These are phyloP conservation scores for Colletotrichum noveboracense DNA, from an alignment of 2,329 filamentous ascomycete species.

Conservation along the genomic window DNA sequence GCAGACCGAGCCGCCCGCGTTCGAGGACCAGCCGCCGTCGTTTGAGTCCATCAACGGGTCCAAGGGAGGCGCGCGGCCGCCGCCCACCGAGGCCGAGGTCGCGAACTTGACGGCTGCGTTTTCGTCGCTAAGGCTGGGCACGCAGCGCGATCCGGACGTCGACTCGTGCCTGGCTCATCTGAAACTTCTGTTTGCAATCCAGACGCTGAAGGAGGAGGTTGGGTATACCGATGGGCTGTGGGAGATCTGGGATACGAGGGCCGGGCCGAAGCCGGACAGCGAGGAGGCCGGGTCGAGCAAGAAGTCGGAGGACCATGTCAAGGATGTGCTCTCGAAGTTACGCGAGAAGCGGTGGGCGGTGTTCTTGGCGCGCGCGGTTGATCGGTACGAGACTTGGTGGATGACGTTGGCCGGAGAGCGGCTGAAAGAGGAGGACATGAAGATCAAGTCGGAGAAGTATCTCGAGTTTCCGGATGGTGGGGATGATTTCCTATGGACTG, in stretches of 20 bases:
- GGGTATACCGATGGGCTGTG: constrained; percentile 72
- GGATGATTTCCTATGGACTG: constrained; percentile 37
- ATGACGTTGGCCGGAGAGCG: constrained; percentile 33
- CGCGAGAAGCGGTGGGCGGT: constrained; percentile 78
- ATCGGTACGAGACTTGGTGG: constrained; percentile 74
- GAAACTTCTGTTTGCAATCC: constrained; percentile 72
- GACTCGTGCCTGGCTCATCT: constrained; percentile 75
- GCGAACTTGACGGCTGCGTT: constrained; percentile 41
- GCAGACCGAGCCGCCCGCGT: not conserved
- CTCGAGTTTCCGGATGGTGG: constrained; percentile 34
- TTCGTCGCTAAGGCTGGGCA: constrained; percentile 39
- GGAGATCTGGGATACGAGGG: constrained; percentile 58
- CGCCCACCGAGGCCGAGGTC: not conserved
- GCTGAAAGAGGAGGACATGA: constrained; percentile 43
- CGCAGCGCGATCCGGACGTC: constrained; percentile 39
- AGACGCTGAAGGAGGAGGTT: constrained; percentile 70
- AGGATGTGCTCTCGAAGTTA: constrained; percentile 53
- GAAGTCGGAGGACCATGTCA: constrained; percentile 33
- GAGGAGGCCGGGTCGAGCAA: constrained; percentile 22
- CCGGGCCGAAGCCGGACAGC: constrained; percentile 23
- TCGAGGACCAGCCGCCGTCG: constrained; percentile 15
- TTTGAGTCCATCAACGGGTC: constrained; percentile 4
- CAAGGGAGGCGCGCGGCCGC: not conserved
- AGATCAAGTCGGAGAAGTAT: constrained; percentile 28
- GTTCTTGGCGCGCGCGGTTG: constrained; percentile 70